Evolutionary conservation across 495 filamentous ascomycete genomes (phyloP), one percentile per base, ranked within the genome.

Genomic region (Tuber magnatum): DNA sequence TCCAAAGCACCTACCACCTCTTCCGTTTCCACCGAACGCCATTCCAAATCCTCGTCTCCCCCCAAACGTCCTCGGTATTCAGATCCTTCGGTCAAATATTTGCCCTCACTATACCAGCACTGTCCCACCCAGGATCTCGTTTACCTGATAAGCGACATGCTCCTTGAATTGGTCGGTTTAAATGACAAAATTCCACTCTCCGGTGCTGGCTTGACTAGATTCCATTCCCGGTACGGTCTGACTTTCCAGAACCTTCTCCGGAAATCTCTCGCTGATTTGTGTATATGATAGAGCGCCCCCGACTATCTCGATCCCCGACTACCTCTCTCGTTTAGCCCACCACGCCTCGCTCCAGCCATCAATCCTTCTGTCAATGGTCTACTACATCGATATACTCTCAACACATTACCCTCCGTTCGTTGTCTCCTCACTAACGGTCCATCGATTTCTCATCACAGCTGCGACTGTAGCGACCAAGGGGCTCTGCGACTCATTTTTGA

Each of bases 321-420:
- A 99, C 83, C 87, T 99, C 10, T 91, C 94, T 80, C 91, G 95
- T 73, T 87, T 99, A 28, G 94, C 95, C 18, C 94, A 93, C 69
- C 95, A 99, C 83, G 95, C 95, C 41, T 97, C 94, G 1, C 88
- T 99, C 1, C 92, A 92, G 10, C 94, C 95, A 9, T 94, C 95
- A 9, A 92, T 99, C 73, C 88, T 99, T n/a, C 88, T 99, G n/a
- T 94, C 93, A 76, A 99, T 99, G 94, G 95, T 99, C 72, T 98
- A 94, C 82, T 99, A 99, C 82, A 97, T 99, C 76, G 96, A 99
- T 83, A 90, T 92, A n/a, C 86, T 99, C 28, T 98, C 94, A 84
- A 90, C 92, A 6, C 85, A 95, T 41, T 98, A 97, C 82, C 91
- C 93, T 10, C 91, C 93, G 28, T 99, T 99, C 84, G 97, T 93